These are phyloP conservation scores for Prinsepia uniflora DNA, from an alignment of 306 rosid species.

Conservation along the genomic window DNA sequence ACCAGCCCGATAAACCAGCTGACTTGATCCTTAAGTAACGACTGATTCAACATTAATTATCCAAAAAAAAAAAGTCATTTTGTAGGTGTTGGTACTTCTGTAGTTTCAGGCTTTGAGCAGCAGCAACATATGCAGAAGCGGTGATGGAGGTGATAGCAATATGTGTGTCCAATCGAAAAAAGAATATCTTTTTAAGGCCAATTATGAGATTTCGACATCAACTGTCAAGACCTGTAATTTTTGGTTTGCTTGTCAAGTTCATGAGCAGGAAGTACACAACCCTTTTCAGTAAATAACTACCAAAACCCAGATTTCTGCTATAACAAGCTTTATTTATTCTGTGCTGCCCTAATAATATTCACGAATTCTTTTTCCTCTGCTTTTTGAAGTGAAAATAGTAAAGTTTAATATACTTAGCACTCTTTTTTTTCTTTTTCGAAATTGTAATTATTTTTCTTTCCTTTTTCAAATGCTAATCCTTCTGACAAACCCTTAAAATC, in stretches of 20 bases:
- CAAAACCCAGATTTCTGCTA: neutral
- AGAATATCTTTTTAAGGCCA: neutral
- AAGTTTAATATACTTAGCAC: too few species aligned
- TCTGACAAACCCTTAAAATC: too few species aligned
- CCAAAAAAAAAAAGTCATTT: too few species aligned
- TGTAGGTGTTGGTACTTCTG: neutral
- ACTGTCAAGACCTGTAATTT: conserved; percentile 4
- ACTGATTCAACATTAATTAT: too few species aligned
- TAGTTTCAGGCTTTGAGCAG: neutral
- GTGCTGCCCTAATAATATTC: neutral
- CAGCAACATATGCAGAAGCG: neutral
- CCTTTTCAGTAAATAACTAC: conserved; percentile 5
- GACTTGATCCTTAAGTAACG: too few species aligned
- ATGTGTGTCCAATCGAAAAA: neutral
- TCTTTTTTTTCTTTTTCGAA: neutral
- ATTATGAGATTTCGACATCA: conserved; percentile 8
- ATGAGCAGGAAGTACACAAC: neutral
- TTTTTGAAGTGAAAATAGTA: too few species aligned
- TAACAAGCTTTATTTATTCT: conserved; percentile 1
- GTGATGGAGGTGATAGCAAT: neutral
- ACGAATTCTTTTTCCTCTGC: neutral
- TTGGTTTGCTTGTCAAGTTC: conserved; percentile 6
- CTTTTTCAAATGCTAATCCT: neutral
- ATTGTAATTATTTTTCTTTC: neutral
- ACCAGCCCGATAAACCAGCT: too few species aligned